phyloP scores from a whole-genome alignment of 192 early-diverging fungal genomes.

The Mortierella alpina region DNA sequence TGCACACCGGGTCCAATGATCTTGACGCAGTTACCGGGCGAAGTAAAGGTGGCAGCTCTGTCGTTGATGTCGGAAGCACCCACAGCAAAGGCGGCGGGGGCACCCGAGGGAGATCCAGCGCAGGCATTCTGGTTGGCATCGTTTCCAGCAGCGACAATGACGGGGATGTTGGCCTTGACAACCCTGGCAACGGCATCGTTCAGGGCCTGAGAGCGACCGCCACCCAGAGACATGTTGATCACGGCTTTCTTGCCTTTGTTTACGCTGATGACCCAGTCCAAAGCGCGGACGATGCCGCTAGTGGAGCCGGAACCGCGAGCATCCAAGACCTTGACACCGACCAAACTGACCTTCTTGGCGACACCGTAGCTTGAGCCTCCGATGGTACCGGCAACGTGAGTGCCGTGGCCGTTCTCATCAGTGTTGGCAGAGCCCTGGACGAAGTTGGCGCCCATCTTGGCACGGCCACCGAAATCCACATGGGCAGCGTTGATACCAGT shows the following conservation, averaged over 20 bases:
- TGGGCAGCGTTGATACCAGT: conserved; percentile 43
- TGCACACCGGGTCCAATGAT: conserved; percentile 92
- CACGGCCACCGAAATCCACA: conserved; percentile 62
- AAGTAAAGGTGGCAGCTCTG: conserved; percentile 81
- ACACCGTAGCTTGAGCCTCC: conserved; percentile 68
- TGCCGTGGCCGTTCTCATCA: conserved; percentile 62
- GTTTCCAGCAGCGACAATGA: conserved; percentile 86
- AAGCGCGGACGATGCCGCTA: conserved; percentile 56
- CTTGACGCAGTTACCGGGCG: conserved; percentile 92
- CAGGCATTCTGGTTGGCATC: conserved; percentile 71
- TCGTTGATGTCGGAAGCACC: conserved; percentile 86
- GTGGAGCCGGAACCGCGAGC: conserved; percentile 63
- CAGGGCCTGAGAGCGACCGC: conserved; percentile 65
- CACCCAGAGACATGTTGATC: conserved; percentile 84
- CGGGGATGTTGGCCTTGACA: conserved; percentile 68
- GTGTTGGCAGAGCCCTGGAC: conserved; percentile 24
- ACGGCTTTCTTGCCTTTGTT: conserved; percentile 55
- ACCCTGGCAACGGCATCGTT: conserved; percentile 69
- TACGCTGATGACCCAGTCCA: conserved; percentile 50
- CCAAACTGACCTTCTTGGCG: conserved; percentile 68
- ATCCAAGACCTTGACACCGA: conserved; percentile 72
- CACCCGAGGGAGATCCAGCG: conserved; percentile 62
- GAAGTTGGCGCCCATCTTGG: conserved; percentile 59
- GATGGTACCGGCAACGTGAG: conserved; percentile 59
- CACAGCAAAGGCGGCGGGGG: conserved; percentile 79